These are phyloP conservation scores for Vickermania ingenoplastis DNA, from an alignment of 208 protist species.

Conservation along the genomic window DNA sequence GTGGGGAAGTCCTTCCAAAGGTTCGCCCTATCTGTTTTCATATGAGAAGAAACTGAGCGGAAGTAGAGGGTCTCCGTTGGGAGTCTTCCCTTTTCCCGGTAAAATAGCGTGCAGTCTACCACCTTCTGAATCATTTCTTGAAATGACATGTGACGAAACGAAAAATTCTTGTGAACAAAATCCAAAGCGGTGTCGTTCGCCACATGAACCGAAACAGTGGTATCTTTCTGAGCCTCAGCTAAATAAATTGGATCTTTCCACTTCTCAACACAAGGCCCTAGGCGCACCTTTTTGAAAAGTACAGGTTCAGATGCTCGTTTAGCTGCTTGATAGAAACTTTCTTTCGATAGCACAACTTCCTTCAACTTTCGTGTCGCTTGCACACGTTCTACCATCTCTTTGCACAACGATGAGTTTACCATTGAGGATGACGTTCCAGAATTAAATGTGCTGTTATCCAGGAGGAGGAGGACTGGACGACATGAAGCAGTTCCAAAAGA, in stretches of 20 bases:
- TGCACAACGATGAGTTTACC: too few relatives aligned
- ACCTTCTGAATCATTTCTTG: constrained; percentile 60
- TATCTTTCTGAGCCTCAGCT: constrained; percentile 25
- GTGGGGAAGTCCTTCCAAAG: constrained; percentile 73
- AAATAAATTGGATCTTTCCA: constrained; percentile 59
- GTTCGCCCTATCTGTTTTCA: constrained; percentile 78
- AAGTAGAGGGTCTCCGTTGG: constrained; percentile 75
- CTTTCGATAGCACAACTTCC: too few relatives aligned
- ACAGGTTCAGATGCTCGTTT: constrained; percentile 26
- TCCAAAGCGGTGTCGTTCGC: constrained; percentile 49
- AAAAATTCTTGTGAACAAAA: constrained; percentile 89
- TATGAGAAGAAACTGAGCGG: constrained; percentile 71
- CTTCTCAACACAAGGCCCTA: constrained; percentile 43
- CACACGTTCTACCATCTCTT: too few relatives aligned
- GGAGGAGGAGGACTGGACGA: constrained; percentile 33
- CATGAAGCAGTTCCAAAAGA: constrained; percentile 79
- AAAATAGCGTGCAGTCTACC: constrained; percentile 14
- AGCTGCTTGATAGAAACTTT: constrained; percentile 25
- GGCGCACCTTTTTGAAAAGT: constrained; percentile 47
- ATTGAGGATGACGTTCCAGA: too few relatives aligned
- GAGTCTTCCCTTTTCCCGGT: constrained; percentile 3
- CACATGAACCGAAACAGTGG: constrained; percentile 76
- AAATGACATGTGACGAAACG: constrained; percentile 68
- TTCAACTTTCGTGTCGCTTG: too few relatives aligned
- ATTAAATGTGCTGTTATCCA: too few relatives aligned